Percentiles rank a stretch among this genome's conserved stretches.
These are phyloP conservation scores for Cladosporium sp. DNA, from an alignment of 2,329 filamentous ascomycete species.

Conservation along the genomic window DNA sequence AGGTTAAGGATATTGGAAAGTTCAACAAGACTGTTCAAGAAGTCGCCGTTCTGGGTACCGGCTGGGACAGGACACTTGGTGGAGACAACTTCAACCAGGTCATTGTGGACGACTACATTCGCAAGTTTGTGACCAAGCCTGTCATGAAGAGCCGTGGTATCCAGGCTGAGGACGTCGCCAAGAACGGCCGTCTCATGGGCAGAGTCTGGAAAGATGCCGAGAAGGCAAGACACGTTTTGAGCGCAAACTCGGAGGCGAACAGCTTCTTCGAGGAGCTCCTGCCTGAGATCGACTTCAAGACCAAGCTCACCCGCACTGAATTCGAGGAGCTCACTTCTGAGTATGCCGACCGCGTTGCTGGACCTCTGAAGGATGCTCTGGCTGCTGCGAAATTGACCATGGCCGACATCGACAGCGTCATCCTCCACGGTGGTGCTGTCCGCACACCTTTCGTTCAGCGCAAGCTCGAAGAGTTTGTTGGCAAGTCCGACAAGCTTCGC, in stretches of 20 bases:
- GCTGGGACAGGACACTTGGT: slow-evolving; percentile 87
- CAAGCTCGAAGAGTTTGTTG: slow-evolving; percentile 74
- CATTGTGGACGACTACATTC: slow-evolving; percentile 85
- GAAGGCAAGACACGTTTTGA: slow-evolving; percentile 82
- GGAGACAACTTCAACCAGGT: slow-evolving; percentile 86
- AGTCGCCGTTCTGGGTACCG: slow-evolving; percentile 81
- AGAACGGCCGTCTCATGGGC: slow-evolving; percentile 80
- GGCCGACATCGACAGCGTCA: slow-evolving; percentile 80
- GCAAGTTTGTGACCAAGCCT: slow-evolving; percentile 70
- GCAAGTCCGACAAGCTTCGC: slow-evolving; percentile 75
- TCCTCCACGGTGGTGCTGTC: slow-evolving; percentile 87
- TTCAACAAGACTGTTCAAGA: slow-evolving; percentile 98
- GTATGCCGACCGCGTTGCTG: slow-evolving; percentile 68
- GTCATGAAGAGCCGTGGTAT: slow-evolving; percentile 65
- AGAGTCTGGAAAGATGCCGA: slow-evolving; percentile 94
- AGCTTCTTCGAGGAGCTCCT: slow-evolving; percentile 85
- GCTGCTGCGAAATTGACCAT: slow-evolving; percentile 71
- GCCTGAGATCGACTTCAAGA: slow-evolving; percentile 90
- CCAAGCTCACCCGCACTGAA: slow-evolving; percentile 76
- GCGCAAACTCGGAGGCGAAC: slow-evolving; percentile 82
- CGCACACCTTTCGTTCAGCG: slow-evolving; percentile 94
- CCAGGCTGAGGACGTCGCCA: slow-evolving; percentile 64
- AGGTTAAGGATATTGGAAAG: slow-evolving; percentile 86
- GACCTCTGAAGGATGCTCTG: slow-evolving; percentile 73
- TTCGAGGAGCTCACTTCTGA: slow-evolving; percentile 77